Evolutionary conservation across 2,329 filamentous ascomycete species (phyloP).

Genomic region (Coniochaeta pulveracea): DNA sequence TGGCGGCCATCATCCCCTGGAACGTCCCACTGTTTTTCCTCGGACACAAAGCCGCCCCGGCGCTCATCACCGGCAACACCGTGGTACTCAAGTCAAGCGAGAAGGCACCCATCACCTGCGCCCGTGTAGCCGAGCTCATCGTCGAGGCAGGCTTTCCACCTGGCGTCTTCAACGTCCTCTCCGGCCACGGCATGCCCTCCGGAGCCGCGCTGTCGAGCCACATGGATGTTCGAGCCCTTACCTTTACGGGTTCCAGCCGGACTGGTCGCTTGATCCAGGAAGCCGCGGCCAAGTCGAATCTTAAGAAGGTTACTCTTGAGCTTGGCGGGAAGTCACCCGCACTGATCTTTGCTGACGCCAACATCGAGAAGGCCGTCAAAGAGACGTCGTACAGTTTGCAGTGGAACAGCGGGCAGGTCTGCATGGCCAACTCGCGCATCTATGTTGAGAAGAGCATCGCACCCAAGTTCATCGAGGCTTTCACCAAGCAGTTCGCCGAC

Average conservation of each 20-base stretch:
- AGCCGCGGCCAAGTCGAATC: slow-evolving; percentile 49
- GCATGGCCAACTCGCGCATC: slow-evolving; percentile 46
- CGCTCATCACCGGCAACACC: slow-evolving; percentile 34
- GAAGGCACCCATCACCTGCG: slow-evolving; percentile 36
- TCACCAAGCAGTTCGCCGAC: slow-evolving; percentile 33
- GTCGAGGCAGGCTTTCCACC: slow-evolving; percentile 64
- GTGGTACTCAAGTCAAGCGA: slow-evolving; percentile 43
- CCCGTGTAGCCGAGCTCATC: slow-evolving; percentile 38
- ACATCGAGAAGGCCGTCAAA: slow-evolving; percentile 52
- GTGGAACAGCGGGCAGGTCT: slow-evolving; percentile 45
- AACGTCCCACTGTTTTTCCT: slow-evolving; percentile 37
- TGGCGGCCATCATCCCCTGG: slow-evolving; percentile 47
- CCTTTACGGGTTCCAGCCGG: slow-evolving; percentile 64
- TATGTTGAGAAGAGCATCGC: slow-evolving; percentile 44
- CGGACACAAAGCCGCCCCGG: slow-evolving; percentile 34
- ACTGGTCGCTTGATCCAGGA: slow-evolving; percentile 67
- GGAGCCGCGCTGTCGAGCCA: slow-evolving; percentile 58
- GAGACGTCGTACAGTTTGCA: slow-evolving; percentile 31
- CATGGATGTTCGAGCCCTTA: slow-evolving; percentile 58
- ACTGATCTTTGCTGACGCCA: slow-evolving; percentile 53
- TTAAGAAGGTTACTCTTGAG: slow-evolving; percentile 56
- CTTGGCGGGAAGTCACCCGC: slow-evolving; percentile 59
- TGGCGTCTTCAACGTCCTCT: slow-evolving; percentile 64
- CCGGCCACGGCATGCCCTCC: slow-evolving; percentile 55
- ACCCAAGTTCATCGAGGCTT: slow-evolving; percentile 44